These are phyloP conservation scores for Fraxinus sp. DNA, from an alignment of 305 asterid species.

Conservation along the genomic window DNA sequence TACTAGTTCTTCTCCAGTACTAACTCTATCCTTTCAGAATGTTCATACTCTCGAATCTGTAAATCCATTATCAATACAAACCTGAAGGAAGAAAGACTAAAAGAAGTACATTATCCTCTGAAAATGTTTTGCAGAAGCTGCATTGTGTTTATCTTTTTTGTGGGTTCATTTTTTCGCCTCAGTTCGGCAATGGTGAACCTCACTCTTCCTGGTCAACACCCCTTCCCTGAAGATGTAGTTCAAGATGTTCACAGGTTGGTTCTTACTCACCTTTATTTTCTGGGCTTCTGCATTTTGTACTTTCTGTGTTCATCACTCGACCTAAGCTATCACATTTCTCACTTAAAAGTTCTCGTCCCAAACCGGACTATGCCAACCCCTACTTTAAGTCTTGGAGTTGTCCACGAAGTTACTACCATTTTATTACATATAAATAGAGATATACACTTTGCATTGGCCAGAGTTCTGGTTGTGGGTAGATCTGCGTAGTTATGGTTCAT, in stretches of 20 bases:
- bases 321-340: neutral
- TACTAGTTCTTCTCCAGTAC: neutral
- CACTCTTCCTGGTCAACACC: conserved; percentile 78
- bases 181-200: conserved; percentile 40
- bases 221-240: conserved; percentile 69
- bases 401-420: neutral
- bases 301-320: neutral
- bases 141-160: conserved; percentile 48
- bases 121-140: conserved; percentile 30
- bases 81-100: neutral
- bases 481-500: conserved; percentile 20
- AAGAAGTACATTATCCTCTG: neutral
- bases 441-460: neutral
- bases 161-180: conserved; percentile 27
- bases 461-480: neutral
- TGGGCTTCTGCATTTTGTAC: neutral
- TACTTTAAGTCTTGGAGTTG: neutral
- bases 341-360: neutral
- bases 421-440: neutral
- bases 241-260: conserved; percentile 60
- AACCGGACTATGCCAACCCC: neutral
- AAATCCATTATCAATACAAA: neutral
- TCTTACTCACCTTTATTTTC: neutral
- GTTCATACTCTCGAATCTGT: conserved; percentile 12
- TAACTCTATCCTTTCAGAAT: conserved; percentile 21